Base-by-base conservation (phyloP, 495 filamentous ascomycete species). In the Choiromyces venosus region DNA sequence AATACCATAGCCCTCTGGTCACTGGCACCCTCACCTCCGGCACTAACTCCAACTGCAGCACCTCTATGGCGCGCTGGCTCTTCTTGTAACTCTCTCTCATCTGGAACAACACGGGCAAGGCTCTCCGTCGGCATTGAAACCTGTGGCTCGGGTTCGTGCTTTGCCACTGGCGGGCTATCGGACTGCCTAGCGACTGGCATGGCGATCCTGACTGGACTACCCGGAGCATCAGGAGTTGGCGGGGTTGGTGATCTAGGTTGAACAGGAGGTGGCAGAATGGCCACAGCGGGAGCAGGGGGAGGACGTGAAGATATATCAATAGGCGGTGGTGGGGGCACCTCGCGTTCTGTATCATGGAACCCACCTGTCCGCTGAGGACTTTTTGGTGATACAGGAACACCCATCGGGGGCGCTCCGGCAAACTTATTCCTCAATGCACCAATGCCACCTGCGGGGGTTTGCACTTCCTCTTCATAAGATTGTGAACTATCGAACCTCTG, bases 1-100 rank as follows among this genome's bases (percentile, higher is more conserved):
- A 96, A 91, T 66, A 94, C 86, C 40, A 96, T 70, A 4, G 95
- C 95, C 38, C 88, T 88, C 76, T 88, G 88, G 70, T 89, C 92
- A 16, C 75, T 73, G 25, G 73, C 76, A 19, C 77, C 80, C 37
- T 82, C 81, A 52, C 76, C 77, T 33, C 85, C 86, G 21, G 87
- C 86, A 36, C 86, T 87, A 39, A 86, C 84, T 56, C 88, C 89
- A 4, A 91, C 87, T 38, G 84, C 86, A 9, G 91, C 91, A 19
- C 87, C 87, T 37, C 88, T 84, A 72, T 92, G 90, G 66, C 90
- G 85, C 2, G 85, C 82, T 25, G 86, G 83, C 12, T 87, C 90
- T 10, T 89, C 89, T 4, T 86, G 87, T 36, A 91, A 82, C 8
- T 91, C 89, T 46, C 87, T 83, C 69, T 93, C 89, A 44, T 84